A percentile compares a stretch with the other conserved stretches of the same genome.
Conservation (phyloP, 345 rosid genomes). For the Linum usitatissimum region DNA sequence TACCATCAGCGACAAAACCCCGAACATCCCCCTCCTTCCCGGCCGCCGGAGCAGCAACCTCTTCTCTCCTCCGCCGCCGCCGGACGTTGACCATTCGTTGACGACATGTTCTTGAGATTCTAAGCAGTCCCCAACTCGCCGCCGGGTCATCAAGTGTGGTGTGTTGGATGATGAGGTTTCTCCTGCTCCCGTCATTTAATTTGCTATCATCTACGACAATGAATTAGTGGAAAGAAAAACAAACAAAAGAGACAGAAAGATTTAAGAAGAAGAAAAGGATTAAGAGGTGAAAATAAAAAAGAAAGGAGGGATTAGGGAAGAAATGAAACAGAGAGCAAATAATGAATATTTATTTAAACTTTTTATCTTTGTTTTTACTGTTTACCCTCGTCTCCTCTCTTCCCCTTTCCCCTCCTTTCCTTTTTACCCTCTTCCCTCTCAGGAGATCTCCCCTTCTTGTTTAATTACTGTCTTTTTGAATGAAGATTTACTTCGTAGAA, state of each 20-base stretch:
- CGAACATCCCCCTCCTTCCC: slow-evolving; percentile 1
- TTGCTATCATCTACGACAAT: background rate
- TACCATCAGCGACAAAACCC: slow-evolving; percentile 1
- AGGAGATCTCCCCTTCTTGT: background rate
- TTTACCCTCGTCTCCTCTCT: too few relatives aligned
- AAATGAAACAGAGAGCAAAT: too few relatives aligned
- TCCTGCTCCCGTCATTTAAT: background rate
- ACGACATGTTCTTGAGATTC: background rate
- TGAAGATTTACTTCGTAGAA: background rate
- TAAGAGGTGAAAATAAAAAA: background rate
- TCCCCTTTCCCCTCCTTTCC: background rate
- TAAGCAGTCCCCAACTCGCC: slow-evolving; percentile 10
- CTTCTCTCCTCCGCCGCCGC: slow-evolving; percentile 1
- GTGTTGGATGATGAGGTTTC: background rate
- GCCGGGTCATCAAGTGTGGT: slow-evolving; percentile 14
- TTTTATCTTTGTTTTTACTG: too few relatives aligned
- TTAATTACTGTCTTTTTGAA: background rate
- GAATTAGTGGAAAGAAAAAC: background rate
- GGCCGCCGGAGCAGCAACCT: slow-evolving; percentile 7
- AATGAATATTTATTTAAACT: too few relatives aligned
- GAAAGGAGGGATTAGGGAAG: background rate
- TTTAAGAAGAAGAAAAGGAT: background rate
- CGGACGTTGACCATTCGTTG: background rate
- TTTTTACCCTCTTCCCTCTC: background rate
- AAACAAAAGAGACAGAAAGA: background rate